Percentiles rank a stretch among this genome's conserved stretches.
Evolutionary conservation across 2,329 filamentous ascomycete genomes (phyloP).

Genomic region (Aspergillus clavatus): DNA sequence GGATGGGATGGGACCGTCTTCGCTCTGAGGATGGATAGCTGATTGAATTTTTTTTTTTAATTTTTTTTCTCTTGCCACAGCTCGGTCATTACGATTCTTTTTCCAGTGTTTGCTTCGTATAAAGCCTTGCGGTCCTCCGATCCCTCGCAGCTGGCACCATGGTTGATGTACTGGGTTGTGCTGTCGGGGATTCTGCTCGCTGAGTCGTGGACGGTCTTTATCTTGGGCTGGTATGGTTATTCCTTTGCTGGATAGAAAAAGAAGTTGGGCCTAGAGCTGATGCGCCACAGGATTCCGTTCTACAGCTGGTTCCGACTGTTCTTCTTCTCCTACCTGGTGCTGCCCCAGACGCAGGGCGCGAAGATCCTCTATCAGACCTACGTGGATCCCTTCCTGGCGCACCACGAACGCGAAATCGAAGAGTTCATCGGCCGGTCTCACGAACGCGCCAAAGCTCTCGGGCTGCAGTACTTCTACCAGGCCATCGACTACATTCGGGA

Average conservation of each 20-base stretch:
- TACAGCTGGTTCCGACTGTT: constrained; percentile 86
- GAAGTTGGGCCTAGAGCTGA: background rate
- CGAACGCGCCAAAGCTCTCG: constrained; percentile 69
- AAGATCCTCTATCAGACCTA: constrained; percentile 78
- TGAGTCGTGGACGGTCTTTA: constrained; percentile 84
- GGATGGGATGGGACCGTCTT: no score
- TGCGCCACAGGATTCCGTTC: constrained; percentile 67
- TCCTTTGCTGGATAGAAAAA: background rate
- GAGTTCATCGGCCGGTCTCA: constrained; percentile 79
- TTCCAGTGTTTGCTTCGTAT: constrained; percentile 95
- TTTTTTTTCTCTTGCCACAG: constrained; percentile 45
- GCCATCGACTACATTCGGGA: constrained; percentile 68
- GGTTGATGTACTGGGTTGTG: constrained; percentile 99
- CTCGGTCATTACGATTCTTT: constrained; percentile 81
- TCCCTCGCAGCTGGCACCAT: constrained; percentile 84
- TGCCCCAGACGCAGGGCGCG: constrained; percentile 95
- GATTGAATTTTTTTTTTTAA: no score
- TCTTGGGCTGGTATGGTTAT: constrained; percentile 69
- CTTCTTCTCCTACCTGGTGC: constrained; percentile 87
- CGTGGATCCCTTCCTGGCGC: constrained; percentile 79
- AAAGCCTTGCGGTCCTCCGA: constrained; percentile 93
- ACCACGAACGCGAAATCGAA: constrained; percentile 86
- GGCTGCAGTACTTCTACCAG: constrained; percentile 68
- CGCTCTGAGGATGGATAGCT: no score
- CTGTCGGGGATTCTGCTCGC: constrained; percentile 73